These are phyloP conservation scores for Yarrowia sp. DNA, from an alignment of 805 yeast genomes.

Conservation along the genomic window DNA sequence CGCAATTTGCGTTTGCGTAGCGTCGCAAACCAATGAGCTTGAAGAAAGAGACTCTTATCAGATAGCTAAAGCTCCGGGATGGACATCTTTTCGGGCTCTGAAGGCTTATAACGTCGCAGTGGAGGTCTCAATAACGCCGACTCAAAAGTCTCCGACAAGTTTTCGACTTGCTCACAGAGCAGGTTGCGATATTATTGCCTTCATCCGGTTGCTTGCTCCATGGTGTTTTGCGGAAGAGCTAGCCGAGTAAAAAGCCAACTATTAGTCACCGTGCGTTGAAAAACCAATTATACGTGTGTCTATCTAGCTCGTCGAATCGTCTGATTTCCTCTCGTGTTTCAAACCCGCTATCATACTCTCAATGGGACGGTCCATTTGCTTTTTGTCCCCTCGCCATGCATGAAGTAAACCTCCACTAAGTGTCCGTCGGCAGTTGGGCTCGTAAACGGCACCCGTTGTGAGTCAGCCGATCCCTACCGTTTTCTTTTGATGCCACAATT, in stretches of 20 bases:
- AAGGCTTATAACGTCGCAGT: no score
- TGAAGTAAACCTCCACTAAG: not conserved
- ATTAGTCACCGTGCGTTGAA: not conserved
- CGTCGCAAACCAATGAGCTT: not conserved
- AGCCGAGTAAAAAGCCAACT: no score
- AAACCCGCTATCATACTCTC: not conserved
- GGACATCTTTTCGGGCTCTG: not conserved
- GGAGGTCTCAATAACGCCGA: no score
- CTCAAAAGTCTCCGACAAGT: not conserved
- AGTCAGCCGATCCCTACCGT: not conserved
- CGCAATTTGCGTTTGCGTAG: no score
- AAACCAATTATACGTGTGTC: not conserved
- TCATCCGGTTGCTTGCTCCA: not conserved
- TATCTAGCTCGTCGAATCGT: not conserved
- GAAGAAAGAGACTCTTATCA: not conserved
- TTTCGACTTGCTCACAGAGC: no score
- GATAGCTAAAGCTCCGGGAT: not conserved
- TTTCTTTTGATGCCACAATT: not conserved
- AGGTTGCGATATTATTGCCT: no score
- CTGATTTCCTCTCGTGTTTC: constrained; percentile 7
- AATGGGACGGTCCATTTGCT: not conserved
- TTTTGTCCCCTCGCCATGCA: constrained; percentile 3
- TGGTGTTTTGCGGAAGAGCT: no score
- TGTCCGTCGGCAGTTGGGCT: not conserved
- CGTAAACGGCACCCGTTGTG: constrained; percentile 5